A percentile compares a stretch with the other conserved stretches of the same genome.
Evolutionary conservation across 2,329 filamentous ascomycete species (phyloP).

Genomic region (Allantophomopsis cytisporea): DNA sequence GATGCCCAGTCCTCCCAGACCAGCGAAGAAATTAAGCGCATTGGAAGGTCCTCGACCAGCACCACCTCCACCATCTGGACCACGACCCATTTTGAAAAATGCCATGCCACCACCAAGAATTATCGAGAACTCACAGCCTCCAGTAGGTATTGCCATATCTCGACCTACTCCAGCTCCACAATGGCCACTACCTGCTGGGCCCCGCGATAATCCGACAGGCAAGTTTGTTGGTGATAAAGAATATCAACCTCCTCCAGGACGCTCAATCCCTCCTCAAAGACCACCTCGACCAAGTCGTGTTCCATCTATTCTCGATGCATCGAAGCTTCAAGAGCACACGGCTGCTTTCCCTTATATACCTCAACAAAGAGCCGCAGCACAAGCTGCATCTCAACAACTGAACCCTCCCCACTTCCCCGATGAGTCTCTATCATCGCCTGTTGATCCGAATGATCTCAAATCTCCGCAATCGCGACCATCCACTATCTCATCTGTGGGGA

Average conservation of each 20-base stretch:
- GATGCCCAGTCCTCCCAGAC: conserved; percentile 10
- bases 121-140: conserved; percentile 2
- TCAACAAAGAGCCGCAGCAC: conserved; percentile 20
- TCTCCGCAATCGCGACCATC: conserved; percentile 34
- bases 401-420: conserved; percentile 5
- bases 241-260: conserved; percentile 36
- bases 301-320: conserved; percentile 42
- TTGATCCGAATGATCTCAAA: conserved; percentile 10
- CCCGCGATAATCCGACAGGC: conserved; percentile 6
- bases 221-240: conserved; percentile 14
- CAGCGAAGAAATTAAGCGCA: conserved; percentile 2
- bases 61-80: conserved; percentile 7
- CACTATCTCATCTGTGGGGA: conserved; percentile 36
- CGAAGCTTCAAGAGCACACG: conserved; percentile 39
- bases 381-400: conserved; percentile 1
- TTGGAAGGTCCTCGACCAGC: neutral
- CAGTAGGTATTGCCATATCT: conserved; percentile 27
- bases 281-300: conserved; percentile 46
- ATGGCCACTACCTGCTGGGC: conserved; percentile 31
- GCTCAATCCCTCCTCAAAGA: conserved; percentile 37
- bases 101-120: too few relatives aligned
- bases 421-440: conserved; percentile 15
- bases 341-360: conserved; percentile 35
- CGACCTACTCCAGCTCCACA: conserved; percentile 35
- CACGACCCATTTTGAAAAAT: conserved; percentile 4